These are phyloP conservation scores for Verruconis gallopava DNA, from an alignment of 2,329 filamentous ascomycete species.

Conservation along the genomic window DNA sequence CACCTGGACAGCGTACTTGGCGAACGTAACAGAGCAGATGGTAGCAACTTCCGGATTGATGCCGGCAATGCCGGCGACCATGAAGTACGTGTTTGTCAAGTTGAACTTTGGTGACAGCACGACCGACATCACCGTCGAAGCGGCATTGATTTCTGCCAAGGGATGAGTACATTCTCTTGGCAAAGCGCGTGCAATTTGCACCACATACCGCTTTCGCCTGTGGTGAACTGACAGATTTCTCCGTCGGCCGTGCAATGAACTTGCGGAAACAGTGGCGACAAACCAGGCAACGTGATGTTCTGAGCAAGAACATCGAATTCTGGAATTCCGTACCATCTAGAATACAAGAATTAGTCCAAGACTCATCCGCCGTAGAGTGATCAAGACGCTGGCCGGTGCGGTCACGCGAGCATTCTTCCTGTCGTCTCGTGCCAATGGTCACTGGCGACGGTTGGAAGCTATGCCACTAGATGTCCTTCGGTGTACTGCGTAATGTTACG, in stretches of 20 bases:
- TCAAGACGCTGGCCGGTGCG: constrained; percentile 37
- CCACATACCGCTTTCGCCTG: constrained; percentile 39
- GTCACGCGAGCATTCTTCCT: too few relatives aligned
- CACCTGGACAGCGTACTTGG: constrained; percentile 59
- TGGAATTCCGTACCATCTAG: constrained; percentile 48
- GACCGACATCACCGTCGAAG: constrained; percentile 50
- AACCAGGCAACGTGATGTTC: constrained; percentile 46
- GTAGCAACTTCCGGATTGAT: constrained; percentile 56
- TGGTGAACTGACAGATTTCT: constrained; percentile 54
- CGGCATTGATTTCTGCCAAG: constrained; percentile 57
- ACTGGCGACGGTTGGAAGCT: constrained; percentile 29
- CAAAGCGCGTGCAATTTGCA: background rate
- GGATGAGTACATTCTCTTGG: background rate
- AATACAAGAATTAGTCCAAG: too few relatives aligned
- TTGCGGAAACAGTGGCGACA: constrained; percentile 52
- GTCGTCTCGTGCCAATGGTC: too few relatives aligned
- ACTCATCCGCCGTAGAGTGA: background rate
- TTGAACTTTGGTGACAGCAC: constrained; percentile 51
- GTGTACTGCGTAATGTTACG: too few relatives aligned
- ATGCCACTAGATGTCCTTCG: constrained; percentile 8
- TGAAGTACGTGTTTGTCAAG: constrained; percentile 54
- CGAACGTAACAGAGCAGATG: constrained; percentile 52
- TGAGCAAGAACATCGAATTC: constrained; percentile 44
- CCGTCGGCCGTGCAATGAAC: constrained; percentile 50
- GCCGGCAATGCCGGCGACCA: constrained; percentile 62